Conservation (phyloP, 441 rosid genomes). For the Lagerstroemia fauriei region DNA sequence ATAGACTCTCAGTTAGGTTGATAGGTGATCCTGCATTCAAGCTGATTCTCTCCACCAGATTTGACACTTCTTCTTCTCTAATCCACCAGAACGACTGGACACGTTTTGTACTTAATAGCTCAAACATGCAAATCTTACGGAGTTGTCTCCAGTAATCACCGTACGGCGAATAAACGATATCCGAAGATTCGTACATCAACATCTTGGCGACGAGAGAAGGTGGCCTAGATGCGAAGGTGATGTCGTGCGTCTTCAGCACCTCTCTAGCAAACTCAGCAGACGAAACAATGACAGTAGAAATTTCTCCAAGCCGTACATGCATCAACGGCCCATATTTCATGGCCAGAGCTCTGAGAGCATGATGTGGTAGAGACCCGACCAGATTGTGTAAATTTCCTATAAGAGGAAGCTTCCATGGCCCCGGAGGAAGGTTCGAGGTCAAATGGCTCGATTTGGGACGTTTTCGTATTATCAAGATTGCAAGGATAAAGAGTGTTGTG, state of each 20-base stretch:
- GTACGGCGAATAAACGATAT: constrained; percentile 35
- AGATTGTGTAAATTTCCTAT: constrained; percentile 13
- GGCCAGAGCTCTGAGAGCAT: neutral
- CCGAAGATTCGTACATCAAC: constrained; percentile 16
- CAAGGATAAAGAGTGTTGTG: constrained; percentile 5
- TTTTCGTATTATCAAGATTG: neutral
- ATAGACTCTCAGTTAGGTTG: constrained; percentile 30
- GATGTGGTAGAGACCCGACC: constrained; percentile 16
- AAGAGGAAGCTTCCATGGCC: constrained; percentile 23
- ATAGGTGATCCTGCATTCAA: constrained; percentile 29
- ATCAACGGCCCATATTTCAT: constrained; percentile 13
- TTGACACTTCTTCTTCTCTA: constrained; percentile 32
- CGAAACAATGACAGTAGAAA: constrained; percentile 13
- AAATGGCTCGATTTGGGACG: neutral
- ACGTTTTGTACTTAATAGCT: constrained; percentile 33
- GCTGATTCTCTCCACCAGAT: constrained; percentile 23
- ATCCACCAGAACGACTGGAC: constrained; percentile 33
- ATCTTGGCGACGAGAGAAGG: neutral
- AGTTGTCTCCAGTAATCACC: constrained; percentile 40
- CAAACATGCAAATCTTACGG: constrained; percentile 31
- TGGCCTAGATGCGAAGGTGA: constrained; percentile 36
- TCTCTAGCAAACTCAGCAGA: constrained; percentile 41
- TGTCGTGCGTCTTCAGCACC: constrained; percentile 44
- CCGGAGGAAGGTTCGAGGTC: constrained; percentile 10
- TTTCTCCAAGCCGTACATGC: constrained; percentile 23